These are phyloP conservation scores for Dittrichia graveolens DNA, from an alignment of 129 eudicot species.

Conservation along the genomic window DNA sequence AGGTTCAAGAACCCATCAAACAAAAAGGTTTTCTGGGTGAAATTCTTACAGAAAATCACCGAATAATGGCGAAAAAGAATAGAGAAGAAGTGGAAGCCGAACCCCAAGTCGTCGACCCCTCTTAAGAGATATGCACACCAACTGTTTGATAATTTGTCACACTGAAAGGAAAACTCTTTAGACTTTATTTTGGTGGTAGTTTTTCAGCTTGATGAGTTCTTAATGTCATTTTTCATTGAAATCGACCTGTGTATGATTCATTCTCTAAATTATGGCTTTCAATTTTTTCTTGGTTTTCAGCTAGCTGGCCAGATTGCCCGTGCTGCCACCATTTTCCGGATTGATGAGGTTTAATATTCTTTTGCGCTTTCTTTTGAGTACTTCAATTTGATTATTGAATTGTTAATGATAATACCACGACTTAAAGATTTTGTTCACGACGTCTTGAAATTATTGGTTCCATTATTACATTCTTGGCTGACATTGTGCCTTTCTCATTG, in stretches of 20 bases:
- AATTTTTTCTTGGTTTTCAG: conserved; percentile 37
- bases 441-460: neutral
- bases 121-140: conserved; percentile 24
- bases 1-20: too few species aligned
- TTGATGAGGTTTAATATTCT: conserved; percentile 63
- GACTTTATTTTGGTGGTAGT: conserved; percentile 7
- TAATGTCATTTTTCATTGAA: neutral
- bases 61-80: conserved; percentile 33
- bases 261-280: neutral
- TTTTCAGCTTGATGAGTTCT: conserved; percentile 1
- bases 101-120: neutral
- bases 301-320: conserved; percentile 97
- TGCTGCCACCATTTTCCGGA: conserved; percentile 87
- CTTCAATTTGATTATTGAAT: neutral
- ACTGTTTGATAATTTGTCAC: conserved; percentile 38
- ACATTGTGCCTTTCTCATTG: neutral
- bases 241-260: neutral
- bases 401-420: neutral
- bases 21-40: too few species aligned
- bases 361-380: neutral
- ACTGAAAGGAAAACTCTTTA: conserved; percentile 9
- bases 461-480: neutral
- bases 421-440: neutral
- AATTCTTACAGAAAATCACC: neutral
- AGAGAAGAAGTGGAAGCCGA: conserved; percentile 27